Evolutionary conservation across 257 asterid genomes (phyloP).

Genomic region (Solanum pennellii): DNA sequence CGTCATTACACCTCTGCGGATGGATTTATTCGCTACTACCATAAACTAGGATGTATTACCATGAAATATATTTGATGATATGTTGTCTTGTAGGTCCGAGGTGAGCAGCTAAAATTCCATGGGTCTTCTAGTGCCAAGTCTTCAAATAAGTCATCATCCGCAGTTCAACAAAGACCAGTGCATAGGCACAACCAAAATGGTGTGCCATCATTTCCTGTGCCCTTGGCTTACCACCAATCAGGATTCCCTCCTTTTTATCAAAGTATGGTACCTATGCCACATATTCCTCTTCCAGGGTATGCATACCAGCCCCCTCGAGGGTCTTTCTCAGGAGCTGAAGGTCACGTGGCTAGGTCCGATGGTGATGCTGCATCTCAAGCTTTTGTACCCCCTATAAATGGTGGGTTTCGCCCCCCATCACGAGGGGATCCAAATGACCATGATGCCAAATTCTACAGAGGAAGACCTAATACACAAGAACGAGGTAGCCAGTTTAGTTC

Average conservation of each 20-base stretch:
- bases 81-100: constrained; percentile 36
- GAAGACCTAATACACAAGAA: constrained; percentile 38
- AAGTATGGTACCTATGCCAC: constrained; percentile 45
- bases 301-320: constrained; percentile 37
- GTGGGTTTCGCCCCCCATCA: constrained; percentile 35
- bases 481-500: constrained; percentile 28
- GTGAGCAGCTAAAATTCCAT: constrained; percentile 48
- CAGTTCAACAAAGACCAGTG: constrained; percentile 44
- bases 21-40: background rate
- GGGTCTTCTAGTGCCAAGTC: constrained; percentile 41
- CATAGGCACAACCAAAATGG: constrained; percentile 51
- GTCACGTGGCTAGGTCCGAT: constrained; percentile 30
- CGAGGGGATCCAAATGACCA: constrained; percentile 26
- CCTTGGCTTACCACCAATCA: constrained; percentile 36
- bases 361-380: constrained; percentile 36
- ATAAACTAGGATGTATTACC: background rate
- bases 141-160: constrained; percentile 34
- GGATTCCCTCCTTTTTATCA: constrained; percentile 38
- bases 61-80: background rate
- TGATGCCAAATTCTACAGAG: constrained; percentile 37
- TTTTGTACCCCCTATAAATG: constrained; percentile 37
- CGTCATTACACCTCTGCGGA: background rate
- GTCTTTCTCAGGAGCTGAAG: constrained; percentile 34
- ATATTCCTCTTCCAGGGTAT: constrained; percentile 44
- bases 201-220: constrained; percentile 45